phyloP scores from a whole-genome alignment of 192 early-diverging fungal genomes.

The Podila verticillata region DNA sequence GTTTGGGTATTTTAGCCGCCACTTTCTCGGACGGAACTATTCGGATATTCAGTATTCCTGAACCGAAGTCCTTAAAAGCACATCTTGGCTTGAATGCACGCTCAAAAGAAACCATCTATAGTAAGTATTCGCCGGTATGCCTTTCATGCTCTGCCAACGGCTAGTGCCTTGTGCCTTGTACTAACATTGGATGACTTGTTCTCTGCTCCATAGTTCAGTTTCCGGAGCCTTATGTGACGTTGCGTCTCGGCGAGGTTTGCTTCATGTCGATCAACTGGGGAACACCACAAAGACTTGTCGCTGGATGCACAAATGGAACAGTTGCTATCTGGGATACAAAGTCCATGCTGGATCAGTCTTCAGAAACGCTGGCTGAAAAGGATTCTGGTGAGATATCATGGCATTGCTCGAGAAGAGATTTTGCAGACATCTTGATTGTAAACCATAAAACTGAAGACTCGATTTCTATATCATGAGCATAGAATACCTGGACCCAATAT shows the following conservation, averaged over 20 bases:
- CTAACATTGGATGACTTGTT: neutral
- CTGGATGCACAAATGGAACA: conserved; percentile 31
- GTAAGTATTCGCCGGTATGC: neutral
- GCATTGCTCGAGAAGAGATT: neutral
- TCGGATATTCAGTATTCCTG: conserved; percentile 34
- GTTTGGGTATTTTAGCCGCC: conserved; percentile 34
- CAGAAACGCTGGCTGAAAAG: conserved; percentile 26
- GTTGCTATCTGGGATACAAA: conserved; percentile 39
- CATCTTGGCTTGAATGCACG: neutral
- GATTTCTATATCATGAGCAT: neutral
- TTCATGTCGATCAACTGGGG: conserved; percentile 49
- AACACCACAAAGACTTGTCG: conserved; percentile 22
- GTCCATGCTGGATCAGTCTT: conserved; percentile 26
- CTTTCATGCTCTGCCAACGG: neutral
- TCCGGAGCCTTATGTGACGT: conserved; percentile 28
- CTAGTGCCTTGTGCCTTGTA: too few species aligned
- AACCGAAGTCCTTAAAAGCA: conserved; percentile 11
- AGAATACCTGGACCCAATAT: conserved; percentile 42
- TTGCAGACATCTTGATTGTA: neutral
- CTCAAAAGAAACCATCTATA: conserved; percentile 19
- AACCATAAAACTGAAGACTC: neutral
- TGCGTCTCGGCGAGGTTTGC: conserved; percentile 37
- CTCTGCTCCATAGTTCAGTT: conserved; percentile 8
- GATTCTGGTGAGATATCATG: conserved; percentile 17
- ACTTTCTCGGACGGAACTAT: conserved; percentile 33